Evolutionary conservation across 1,284 basidiomycete species (phyloP), one percentile per base, ranked within the genome.

Genomic region (Ganoderma boninense): DNA sequence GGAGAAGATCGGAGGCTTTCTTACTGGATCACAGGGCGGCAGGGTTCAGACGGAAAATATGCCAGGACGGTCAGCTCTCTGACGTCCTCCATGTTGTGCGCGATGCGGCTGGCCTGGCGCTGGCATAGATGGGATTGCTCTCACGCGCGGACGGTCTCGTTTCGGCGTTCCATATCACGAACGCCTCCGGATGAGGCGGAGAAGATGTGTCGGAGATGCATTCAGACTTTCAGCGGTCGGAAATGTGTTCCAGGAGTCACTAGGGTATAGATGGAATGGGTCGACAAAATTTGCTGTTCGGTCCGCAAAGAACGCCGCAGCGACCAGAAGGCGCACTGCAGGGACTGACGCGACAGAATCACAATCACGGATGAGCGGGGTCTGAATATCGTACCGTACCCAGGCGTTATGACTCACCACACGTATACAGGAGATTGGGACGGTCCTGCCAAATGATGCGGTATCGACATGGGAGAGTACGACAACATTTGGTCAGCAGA

Each of bases 1-100:
- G 11, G 56, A 66, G 64, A 60, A 65, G 54, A 23, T 26, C 67
- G 69, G 72, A 52, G 59, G 59, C 23, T 67, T 64, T 70, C 69
- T 46, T 66, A 62, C 64, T 43, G 29, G 40, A 70, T 68, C 69
- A 70, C 66, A 67, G 62, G 69, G 62, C 52, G 26, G 56, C 40
- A 63, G 32, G 32, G 46, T 60, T 65, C 67, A 49, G 54, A 14
- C 23, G 16, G 26, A 46, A 6, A 64, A 16, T n/a, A n/a, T n/a
- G 6, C 18, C 11, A 35, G 32, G 20, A 13, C 35, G 20, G 57
- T 60, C 57, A 60, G n/a, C 38, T 40, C 18, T 40, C 18, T 35
- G 57, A 57, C 54, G 54, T 57, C 11, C 14, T 20, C 35, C 20
- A 20, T 20, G 23, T 60, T n/a, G 40, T 32, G 20, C 20, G 23